Conservation (phyloP, 192 early-diverging fungal genomes). For the Tieghemiomyces parasiticus region DNA sequence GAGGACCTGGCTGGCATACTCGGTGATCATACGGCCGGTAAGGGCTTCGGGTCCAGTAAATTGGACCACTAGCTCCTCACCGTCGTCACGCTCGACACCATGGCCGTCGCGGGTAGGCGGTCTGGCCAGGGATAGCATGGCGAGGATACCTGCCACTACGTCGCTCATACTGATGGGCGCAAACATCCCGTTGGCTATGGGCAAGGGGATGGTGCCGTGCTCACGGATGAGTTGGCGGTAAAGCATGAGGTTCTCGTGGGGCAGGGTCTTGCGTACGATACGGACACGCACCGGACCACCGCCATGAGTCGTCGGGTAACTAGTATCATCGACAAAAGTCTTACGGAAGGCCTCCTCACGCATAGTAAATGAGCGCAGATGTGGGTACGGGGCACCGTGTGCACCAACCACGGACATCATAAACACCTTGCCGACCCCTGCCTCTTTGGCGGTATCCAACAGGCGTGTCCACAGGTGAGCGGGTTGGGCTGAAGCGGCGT, state of each 20-base stretch:
- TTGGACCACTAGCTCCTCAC: too few relatives aligned
- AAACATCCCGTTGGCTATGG: not conserved
- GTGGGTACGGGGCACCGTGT: not conserved
- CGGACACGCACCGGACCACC: not conserved
- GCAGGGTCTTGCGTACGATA: constrained; percentile 3
- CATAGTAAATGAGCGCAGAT: not conserved
- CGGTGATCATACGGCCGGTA: not conserved
- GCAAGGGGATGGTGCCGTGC: not conserved
- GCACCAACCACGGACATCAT: constrained; percentile 2
- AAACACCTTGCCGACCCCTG: not conserved
- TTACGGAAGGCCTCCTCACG: not conserved
- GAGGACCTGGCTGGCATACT: constrained; percentile 3
- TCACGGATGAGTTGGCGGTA: not conserved
- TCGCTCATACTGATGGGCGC: not conserved
- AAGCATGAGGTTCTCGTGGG: not conserved
- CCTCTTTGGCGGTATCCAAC: not conserved
- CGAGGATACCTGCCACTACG: not conserved
- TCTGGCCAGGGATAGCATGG: too few relatives aligned
- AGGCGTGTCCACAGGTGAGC: not conserved
- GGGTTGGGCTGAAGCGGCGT: not conserved
- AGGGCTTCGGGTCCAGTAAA: not conserved
- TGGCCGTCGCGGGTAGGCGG: too few relatives aligned
- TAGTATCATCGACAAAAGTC: not conserved
- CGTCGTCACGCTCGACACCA: too few relatives aligned
- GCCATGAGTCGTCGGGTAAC: not conserved